Percentiles rank a stretch among this genome's conserved stretches.
Conservation (phyloP, 2,329 filamentous ascomycete species). For the Neophaeococcomyces aloes region DNA sequence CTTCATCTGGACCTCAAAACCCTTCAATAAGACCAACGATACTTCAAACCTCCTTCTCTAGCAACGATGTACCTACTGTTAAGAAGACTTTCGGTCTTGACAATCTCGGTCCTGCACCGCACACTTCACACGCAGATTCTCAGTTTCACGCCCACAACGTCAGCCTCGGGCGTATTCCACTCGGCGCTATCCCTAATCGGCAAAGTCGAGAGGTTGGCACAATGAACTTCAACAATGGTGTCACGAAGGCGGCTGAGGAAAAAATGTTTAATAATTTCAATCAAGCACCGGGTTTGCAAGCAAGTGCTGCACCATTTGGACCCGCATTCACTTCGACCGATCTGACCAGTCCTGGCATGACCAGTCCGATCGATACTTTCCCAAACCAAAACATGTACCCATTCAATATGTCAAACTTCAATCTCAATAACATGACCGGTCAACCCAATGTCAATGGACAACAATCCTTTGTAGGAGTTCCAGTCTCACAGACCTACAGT, state of each 20-base stretch:
- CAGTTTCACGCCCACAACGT: constrained; percentile 63
- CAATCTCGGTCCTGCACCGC: constrained; percentile 27
- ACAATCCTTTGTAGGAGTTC: constrained; percentile 31
- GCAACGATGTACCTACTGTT: constrained; percentile 76
- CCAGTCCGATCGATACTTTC: constrained; percentile 27
- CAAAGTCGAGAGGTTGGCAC: constrained; percentile 57
- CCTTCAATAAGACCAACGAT: constrained; percentile 35
- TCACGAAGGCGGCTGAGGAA: constrained; percentile 17
- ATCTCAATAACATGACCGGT: constrained; percentile 17
- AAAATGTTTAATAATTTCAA: constrained; percentile 8
- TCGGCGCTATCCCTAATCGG: constrained; percentile 53
- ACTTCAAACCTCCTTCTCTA: constrained; percentile 77
- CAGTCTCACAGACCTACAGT: constrained; percentile 1
- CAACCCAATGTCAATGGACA: constrained; percentile 36
- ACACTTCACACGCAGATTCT: constrained; percentile 51
- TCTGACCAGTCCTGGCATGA: constrained; percentile 26
- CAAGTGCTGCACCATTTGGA: constrained; percentile 68
- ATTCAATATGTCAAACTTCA: constrained; percentile 24
- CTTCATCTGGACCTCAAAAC: constrained; percentile 18
- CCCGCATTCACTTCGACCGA: constrained; percentile 42
- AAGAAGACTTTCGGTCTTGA: constrained; percentile 54
- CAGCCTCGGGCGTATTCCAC: constrained; percentile 68
- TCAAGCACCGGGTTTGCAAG: constrained; percentile 47
- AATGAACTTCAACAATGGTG: constrained; percentile 34
- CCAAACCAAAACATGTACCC: constrained; percentile 39